Conservation (phyloP, 495 filamentous ascomycete species). For the Aspergillus bridgeri region DNA sequence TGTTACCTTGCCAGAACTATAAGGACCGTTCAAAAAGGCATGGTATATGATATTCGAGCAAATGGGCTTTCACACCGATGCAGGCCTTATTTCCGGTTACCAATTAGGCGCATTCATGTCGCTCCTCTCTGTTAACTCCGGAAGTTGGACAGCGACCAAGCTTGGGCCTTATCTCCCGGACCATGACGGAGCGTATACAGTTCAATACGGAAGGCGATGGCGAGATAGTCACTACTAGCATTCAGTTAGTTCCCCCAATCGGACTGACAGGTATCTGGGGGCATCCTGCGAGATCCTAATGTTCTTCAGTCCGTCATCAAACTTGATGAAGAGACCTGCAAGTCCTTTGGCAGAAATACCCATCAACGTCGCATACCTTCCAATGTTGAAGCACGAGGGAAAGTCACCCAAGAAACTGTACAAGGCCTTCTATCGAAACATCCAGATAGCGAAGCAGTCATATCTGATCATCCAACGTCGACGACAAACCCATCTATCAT, state of each 20-base stretch:
- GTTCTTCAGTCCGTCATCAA: conserved; percentile 32
- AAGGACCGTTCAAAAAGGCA: conserved; percentile 21
- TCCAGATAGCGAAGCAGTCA: conserved; percentile 20
- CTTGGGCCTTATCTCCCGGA: conserved; percentile 41
- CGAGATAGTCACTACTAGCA: conserved; percentile 28
- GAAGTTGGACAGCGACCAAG: conserved; percentile 41
- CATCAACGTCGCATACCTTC: conserved; percentile 41
- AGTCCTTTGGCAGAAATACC: conserved; percentile 39
- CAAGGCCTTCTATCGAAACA: conserved; percentile 23
- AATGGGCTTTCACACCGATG: conserved; percentile 21
- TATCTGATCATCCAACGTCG: conserved; percentile 15
- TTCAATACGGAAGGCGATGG: conserved; percentile 14
- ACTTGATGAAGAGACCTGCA: conserved; percentile 29
- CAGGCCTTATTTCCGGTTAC: conserved; percentile 21
- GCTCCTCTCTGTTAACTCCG: conserved; percentile 15
- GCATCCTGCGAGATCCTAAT: conserved; percentile 39
- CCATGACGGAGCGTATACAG: conserved; percentile 43
- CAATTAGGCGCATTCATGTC: conserved; percentile 23
- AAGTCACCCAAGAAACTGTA: conserved; percentile 23
- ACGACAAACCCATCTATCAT: conserved; percentile 21
- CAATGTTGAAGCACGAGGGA: conserved; percentile 36
- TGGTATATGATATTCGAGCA: conserved; percentile 26
- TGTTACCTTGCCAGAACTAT: conserved; percentile 20
- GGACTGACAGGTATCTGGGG: conserved; percentile 36
- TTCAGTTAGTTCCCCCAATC: conserved; percentile 35